Percentiles rank a stretch among this genome's conserved stretches.
phyloP scores from a whole-genome alignment of 108 stramenopile genomes.

The Stephanodiscus triporus region DNA sequence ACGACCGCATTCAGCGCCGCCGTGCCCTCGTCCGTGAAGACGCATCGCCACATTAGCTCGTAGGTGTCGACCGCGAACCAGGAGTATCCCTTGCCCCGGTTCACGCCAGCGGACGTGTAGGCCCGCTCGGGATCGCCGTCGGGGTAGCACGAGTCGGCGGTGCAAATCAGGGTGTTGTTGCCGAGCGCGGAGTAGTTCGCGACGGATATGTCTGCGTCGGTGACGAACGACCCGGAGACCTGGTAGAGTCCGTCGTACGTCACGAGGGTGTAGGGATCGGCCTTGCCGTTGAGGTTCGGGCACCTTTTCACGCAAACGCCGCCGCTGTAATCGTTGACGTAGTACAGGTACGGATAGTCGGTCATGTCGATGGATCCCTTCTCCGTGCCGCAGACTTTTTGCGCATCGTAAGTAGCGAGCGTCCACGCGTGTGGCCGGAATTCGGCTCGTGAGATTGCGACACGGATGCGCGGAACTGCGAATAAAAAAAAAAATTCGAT shows the following conservation, averaged over 20 bases:
- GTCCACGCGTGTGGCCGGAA: too few relatives aligned
- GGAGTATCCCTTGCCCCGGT: conserved; percentile 62
- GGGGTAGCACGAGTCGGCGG: conserved; percentile 54
- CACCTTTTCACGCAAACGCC: conserved; percentile 76
- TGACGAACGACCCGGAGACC: conserved; percentile 37
- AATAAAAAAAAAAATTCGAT: not conserved
- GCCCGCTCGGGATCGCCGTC: conserved; percentile 30
- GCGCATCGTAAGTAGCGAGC: conserved; percentile 61
- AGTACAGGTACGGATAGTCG: conserved; percentile 72
- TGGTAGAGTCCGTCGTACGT: conserved; percentile 72
- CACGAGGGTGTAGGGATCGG: conserved; percentile 63
- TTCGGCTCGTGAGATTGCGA: too few relatives aligned
- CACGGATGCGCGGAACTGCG: too few relatives aligned
- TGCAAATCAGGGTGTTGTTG: conserved; percentile 49
- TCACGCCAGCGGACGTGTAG: conserved; percentile 57
- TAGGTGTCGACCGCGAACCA: conserved; percentile 73
- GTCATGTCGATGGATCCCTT: conserved; percentile 53
- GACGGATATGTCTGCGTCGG: conserved; percentile 46
- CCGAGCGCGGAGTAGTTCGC: conserved; percentile 56
- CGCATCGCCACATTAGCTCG: conserved; percentile 58
- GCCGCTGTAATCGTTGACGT: conserved; percentile 67
- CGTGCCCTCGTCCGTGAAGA: conserved; percentile 53
- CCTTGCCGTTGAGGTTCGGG: conserved; percentile 29
- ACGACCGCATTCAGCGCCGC: conserved; percentile 39
- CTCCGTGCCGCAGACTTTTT: conserved; percentile 78